Conservation (phyloP, 1,284 basidiomycete genomes). For the Ustilago loliicola region DNA sequence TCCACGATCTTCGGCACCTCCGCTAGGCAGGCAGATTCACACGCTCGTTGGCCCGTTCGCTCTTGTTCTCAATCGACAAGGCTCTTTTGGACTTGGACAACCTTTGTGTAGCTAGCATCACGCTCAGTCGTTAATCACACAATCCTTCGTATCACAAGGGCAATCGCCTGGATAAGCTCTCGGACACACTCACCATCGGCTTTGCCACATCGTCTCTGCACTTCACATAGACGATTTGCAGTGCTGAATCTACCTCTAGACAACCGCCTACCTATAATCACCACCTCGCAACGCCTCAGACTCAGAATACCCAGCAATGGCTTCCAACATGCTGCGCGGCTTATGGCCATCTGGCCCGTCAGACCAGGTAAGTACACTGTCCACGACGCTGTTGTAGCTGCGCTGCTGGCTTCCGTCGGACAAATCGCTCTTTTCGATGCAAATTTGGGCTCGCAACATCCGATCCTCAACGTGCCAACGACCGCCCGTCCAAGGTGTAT, state of each 20-base stretch:
- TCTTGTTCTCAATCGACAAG: background rate
- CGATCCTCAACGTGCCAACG: constrained; percentile 1
- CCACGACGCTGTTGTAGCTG: too few relatives aligned
- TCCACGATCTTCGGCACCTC: background rate
- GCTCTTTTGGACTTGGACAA: background rate
- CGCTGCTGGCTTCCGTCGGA: background rate
- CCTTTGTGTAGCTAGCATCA: too few relatives aligned
- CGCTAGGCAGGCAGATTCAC: background rate
- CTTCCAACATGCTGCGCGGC: constrained; percentile 65
- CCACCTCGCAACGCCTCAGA: background rate
- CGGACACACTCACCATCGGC: background rate
- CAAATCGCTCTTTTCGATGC: too few relatives aligned
- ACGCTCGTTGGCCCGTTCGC: background rate
- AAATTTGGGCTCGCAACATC: background rate
- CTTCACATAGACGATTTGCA: constrained; percentile 3
- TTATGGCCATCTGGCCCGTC: constrained; percentile 63
- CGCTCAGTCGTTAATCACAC: background rate
- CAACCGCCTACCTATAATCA: background rate
- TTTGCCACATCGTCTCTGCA: background rate
- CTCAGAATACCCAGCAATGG: constrained; percentile 18
- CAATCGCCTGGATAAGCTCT: too few relatives aligned
- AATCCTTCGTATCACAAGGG: background rate
- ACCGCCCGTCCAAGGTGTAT: too few relatives aligned
- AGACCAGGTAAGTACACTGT: constrained; percentile 56
- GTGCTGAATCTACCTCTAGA: constrained; percentile 8